Conservation (phyloP, 2,329 filamentous ascomycete species). For the Fusarium chaquense region DNA sequence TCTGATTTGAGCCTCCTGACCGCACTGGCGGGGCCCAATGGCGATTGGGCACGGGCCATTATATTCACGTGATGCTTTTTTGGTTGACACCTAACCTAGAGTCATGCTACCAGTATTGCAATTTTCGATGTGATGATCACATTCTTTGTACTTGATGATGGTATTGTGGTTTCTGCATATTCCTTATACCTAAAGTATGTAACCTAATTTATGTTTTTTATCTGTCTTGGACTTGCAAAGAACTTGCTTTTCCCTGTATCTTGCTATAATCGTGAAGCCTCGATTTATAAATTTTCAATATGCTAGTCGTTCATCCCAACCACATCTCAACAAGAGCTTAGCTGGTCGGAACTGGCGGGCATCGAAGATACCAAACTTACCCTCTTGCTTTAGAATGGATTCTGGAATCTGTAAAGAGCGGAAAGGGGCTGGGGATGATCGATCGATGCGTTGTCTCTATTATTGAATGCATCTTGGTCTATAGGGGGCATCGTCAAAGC, state of each 20-base stretch:
- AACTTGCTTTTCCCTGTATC: not conserved
- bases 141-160: not conserved
- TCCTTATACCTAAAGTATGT: too few species aligned
- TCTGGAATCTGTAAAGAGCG: not conserved
- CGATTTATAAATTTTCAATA: too few species aligned
- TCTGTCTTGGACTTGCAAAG: not conserved
- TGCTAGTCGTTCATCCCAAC: not conserved
- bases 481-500: not conserved
- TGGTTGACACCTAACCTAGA: conserved; percentile 7
- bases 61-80: conserved; percentile 31
- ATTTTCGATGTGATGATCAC: not conserved
- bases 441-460: not conserved
- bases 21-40: conserved; percentile 40
- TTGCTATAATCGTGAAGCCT: not conserved
- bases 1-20: conserved; percentile 41
- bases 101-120: not conserved
- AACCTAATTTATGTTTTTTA: too few species aligned
- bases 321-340: not conserved
- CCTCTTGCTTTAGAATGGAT: not conserved
- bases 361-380: not conserved
- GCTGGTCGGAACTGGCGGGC: not conserved
- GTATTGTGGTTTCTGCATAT: not conserved
- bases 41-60: conserved; percentile 37
- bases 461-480: not conserved
- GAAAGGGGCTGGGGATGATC: not conserved